Evolutionary conservation across 768 basidiomycete genomes (phyloP).

Genomic region (Pilatotrama ljubarskyi): DNA sequence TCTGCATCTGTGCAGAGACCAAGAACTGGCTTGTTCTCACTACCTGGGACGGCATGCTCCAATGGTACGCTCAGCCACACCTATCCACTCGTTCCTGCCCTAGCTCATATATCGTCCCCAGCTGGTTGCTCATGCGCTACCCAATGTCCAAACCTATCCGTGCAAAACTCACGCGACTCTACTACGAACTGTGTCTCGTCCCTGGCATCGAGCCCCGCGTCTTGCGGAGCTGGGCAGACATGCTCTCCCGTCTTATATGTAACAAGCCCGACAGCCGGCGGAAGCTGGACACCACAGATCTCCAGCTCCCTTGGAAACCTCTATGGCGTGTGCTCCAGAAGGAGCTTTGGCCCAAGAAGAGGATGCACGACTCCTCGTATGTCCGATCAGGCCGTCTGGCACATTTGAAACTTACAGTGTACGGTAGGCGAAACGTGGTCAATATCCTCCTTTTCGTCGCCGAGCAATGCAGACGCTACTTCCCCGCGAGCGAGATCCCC

Average conservation of each 20-base stretch:
- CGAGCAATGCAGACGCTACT: constrained; percentile 72
- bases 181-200: constrained; percentile 76
- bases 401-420: background rate
- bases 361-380: constrained; percentile 59
- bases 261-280: constrained; percentile 64
- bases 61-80: constrained; percentile 52
- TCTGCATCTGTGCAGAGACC: constrained; percentile 68
- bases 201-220: constrained; percentile 76
- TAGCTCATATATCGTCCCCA: constrained; percentile 28
- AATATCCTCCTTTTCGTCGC: constrained; percentile 76
- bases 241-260: constrained; percentile 69
- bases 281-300: constrained; percentile 65
- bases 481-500: constrained; percentile 60
- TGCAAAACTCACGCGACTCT: constrained; percentile 69
- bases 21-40: constrained; percentile 74
- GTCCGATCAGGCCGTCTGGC: constrained; percentile 23
- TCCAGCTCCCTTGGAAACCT: constrained; percentile 71
- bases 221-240: constrained; percentile 75
- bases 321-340: constrained; percentile 75
- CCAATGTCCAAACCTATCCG: constrained; percentile 70
- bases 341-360: constrained; percentile 73
- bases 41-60: constrained; percentile 78
- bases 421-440: constrained; percentile 56
- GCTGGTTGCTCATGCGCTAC: constrained; percentile 83
- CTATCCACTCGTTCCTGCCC: background rate